A percentile compares a stretch with the other conserved stretches of the same genome.
phyloP scores from a whole-genome alignment of 345 rosid species.

The Adansonia digitata region DNA sequence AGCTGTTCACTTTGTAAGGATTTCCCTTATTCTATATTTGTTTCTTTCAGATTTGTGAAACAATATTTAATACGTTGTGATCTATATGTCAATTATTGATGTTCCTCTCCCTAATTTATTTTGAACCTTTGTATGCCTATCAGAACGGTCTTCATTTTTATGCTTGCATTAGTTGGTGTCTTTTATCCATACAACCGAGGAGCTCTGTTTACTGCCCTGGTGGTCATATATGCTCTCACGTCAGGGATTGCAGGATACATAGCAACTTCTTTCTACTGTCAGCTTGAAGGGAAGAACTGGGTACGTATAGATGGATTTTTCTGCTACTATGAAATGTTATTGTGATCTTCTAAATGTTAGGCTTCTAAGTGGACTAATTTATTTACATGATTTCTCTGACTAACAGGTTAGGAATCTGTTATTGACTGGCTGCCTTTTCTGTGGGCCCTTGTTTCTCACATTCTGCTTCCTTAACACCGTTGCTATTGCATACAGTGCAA shows the following conservation, averaged over 20 bases:
- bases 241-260: constrained; percentile 87
- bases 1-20: constrained; percentile 75
- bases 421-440: constrained; percentile 80
- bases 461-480: constrained; percentile 91
- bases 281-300: constrained; percentile 90
- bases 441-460: constrained; percentile 80
- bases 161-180: constrained; percentile 85
- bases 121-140: not conserved
- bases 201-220: constrained; percentile 84
- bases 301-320: constrained; percentile 27
- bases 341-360: not conserved
- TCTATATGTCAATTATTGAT: constrained; percentile 1
- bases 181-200: constrained; percentile 93
- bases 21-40: not conserved
- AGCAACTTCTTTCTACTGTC: constrained; percentile 80
- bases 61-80: not conserved
- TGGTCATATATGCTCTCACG: constrained; percentile 80
- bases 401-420: constrained; percentile 75
- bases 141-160: constrained; percentile 74
- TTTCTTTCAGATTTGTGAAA: not conserved
- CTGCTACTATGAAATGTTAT: not conserved
- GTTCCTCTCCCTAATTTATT: not conserved
- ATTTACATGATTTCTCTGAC: not conserved
- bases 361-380: not conserved
- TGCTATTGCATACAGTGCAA: constrained; percentile 74